Evolutionary conservation across 208 protist genomes (phyloP).

Genomic region (Trypanosoma cruzi): DNA sequence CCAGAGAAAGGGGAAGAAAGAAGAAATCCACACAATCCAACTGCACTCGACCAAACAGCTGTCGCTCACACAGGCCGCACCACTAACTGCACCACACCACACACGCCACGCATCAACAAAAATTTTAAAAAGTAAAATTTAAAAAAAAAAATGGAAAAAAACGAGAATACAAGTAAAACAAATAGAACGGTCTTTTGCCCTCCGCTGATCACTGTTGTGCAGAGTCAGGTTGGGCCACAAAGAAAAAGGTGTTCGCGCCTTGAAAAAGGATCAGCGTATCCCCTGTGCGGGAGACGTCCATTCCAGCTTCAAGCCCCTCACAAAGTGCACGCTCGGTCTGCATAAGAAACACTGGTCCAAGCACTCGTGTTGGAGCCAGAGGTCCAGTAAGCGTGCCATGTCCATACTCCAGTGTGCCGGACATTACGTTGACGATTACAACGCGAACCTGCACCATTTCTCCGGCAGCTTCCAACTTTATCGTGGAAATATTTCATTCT

Average conservation of each 20-base stretch:
- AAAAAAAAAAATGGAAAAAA: too few species aligned
- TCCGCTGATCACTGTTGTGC: neutral
- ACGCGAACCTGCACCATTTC: neutral
- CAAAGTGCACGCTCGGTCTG: slow-evolving; percentile 36
- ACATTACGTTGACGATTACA: slow-evolving; percentile 5
- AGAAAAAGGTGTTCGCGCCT: slow-evolving; percentile 31
- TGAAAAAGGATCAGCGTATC: slow-evolving; percentile 30
- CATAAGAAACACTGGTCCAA: slow-evolving; percentile 34
- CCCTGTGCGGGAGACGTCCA: slow-evolving; percentile 23
- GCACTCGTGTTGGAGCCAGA: slow-evolving; percentile 37
- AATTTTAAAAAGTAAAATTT: too few species aligned
- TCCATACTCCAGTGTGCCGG: slow-evolving; percentile 18
- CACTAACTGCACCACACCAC: too few species aligned
- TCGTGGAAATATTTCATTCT: neutral
- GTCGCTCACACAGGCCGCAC: too few species aligned
- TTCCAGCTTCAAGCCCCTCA: slow-evolving; percentile 34
- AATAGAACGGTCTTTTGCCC: neutral
- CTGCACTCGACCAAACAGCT: too few species aligned
- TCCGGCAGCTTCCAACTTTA: neutral
- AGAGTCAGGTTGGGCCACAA: too few species aligned
- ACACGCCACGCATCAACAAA: too few species aligned
- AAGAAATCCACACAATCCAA: slow-evolving; percentile 1
- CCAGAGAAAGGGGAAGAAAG: slow-evolving; percentile 17
- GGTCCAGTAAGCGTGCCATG: slow-evolving; percentile 38
- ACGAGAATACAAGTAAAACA: neutral